Conservation (phyloP, 331 rosid genomes). For the Phaseolus coccineus region DNA sequence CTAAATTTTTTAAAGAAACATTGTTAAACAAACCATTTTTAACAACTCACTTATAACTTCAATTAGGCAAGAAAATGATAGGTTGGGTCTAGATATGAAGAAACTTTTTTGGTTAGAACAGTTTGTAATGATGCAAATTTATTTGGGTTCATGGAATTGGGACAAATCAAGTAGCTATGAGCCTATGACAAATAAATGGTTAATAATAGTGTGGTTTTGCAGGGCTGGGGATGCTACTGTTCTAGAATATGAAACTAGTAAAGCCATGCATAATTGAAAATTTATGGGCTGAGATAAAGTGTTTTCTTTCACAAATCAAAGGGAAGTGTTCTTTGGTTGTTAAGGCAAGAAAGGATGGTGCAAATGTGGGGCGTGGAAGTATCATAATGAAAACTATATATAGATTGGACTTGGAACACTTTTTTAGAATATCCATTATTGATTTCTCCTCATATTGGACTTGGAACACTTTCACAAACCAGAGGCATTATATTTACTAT, state of each 20-base stretch:
- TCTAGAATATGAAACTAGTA: conserved; percentile 1
- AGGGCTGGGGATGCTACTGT: not conserved
- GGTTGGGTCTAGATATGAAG: not conserved
- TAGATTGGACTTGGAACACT: not conserved
- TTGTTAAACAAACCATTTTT: not conserved
- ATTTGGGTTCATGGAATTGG: conserved; percentile 29
- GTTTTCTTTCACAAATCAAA: not conserved
- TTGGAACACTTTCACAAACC: not conserved
- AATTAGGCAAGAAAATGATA: not conserved
- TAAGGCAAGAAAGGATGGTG: conserved; percentile 32
- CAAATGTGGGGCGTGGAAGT: conserved; percentile 26
- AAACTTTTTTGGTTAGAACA: too few species aligned
- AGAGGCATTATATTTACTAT: conserved; percentile 12
- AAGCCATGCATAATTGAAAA: not conserved
- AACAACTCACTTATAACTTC: not conserved
- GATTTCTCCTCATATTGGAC: not conserved
- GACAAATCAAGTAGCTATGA: not conserved
- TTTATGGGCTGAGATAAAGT: not conserved
- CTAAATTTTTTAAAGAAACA: not conserved
- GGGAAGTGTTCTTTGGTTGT: conserved; percentile 24
- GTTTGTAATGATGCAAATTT: conserved; percentile 30
- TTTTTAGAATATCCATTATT: conserved; percentile 12
- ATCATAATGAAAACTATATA: conserved; percentile 19
- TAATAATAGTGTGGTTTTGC: conserved; percentile 1
- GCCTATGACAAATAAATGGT: not conserved